Evolutionary conservation across 495 filamentous ascomycete genomes (phyloP).

Genomic region (Penicillium nucicola): DNA sequence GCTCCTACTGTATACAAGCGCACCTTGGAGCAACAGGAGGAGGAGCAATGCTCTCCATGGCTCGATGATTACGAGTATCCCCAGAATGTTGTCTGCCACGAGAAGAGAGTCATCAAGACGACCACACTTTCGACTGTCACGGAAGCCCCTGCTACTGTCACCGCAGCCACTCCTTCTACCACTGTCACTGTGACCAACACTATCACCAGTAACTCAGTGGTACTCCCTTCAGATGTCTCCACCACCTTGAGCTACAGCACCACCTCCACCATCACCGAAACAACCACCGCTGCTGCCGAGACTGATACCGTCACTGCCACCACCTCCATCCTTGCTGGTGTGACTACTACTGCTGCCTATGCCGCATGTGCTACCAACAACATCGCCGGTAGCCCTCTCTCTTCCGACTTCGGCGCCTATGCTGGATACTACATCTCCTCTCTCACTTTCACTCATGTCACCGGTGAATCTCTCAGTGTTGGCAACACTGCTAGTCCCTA

Average conservation of each 20-base stretch:
- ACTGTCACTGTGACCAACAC: constrained; percentile 5
- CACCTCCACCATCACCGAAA: constrained; percentile 4
- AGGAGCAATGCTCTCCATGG: neutral
- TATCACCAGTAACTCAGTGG: constrained; percentile 1
- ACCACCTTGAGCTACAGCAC: constrained; percentile 7
- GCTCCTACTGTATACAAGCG: neutral
- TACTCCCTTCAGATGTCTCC: constrained; percentile 3
- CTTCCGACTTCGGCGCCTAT: constrained; percentile 1
- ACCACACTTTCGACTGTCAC: constrained; percentile 1
- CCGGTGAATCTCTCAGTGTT: neutral
- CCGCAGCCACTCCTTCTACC: neutral
- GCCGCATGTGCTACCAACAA: constrained; percentile 7
- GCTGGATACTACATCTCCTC: neutral
- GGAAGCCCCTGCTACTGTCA: neutral
- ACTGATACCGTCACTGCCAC: constrained; percentile 1
- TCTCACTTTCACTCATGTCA: neutral
- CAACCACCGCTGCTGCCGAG: neutral
- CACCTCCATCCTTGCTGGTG: neutral
- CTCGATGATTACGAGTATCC: constrained; percentile 2
- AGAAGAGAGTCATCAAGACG: constrained; percentile 1
- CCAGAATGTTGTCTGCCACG: constrained; percentile 3
- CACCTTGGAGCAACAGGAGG: neutral
- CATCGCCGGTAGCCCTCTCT: constrained; percentile 2
- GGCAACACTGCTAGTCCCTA: neutral
- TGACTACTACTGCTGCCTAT: neutral